A percentile compares a stretch with the other conserved stretches of the same genome.
Conservation (phyloP, 1,284 basidiomycete genomes). For the Cryptococcus wingfieldii region DNA sequence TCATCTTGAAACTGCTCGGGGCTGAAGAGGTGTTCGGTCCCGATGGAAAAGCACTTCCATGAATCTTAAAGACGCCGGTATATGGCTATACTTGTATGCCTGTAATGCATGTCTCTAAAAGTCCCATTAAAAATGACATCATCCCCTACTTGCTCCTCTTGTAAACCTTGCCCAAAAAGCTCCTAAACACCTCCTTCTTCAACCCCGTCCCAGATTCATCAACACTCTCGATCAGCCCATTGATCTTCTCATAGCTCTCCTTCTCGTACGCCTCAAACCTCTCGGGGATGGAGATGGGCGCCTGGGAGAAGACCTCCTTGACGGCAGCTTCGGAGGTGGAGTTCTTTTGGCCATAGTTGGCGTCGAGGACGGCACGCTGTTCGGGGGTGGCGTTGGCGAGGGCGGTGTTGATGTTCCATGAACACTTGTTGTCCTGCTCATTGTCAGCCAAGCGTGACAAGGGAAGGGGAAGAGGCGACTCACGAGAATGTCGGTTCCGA, state of each 20-base stretch:
- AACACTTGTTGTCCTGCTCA: constrained; percentile 89
- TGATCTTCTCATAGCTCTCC: constrained; percentile 64
- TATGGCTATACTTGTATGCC: constrained; percentile 63
- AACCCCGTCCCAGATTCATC: constrained; percentile 62
- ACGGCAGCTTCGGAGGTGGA: constrained; percentile 61
- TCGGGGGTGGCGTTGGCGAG: constrained; percentile 64
- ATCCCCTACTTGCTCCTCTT: constrained; percentile 68
- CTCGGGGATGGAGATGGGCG: constrained; percentile 64
- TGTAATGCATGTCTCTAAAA: constrained; percentile 53
- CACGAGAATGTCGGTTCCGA: constrained; percentile 94
- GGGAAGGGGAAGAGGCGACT: constrained; percentile 32
- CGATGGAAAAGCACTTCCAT: neutral
- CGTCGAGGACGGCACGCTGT: constrained; percentile 57
- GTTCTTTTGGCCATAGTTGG: constrained; percentile 85
- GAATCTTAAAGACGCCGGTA: no score
- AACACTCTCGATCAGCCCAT: constrained; percentile 62
- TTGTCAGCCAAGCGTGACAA: neutral
- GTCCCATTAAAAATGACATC: neutral
- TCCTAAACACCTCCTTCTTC: constrained; percentile 74
- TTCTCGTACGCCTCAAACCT: constrained; percentile 77
- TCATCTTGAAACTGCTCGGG: constrained; percentile 1
- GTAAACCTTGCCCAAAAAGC: constrained; percentile 87
- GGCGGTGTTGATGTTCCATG: constrained; percentile 92
- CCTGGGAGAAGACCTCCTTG: constrained; percentile 65
- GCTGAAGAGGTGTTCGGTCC: neutral